Percentiles rank a stretch among this genome's conserved stretches.
phyloP scores from a whole-genome alignment of 495 filamentous ascomycete genomes.

The Aspergillus incahuasiensis region DNA sequence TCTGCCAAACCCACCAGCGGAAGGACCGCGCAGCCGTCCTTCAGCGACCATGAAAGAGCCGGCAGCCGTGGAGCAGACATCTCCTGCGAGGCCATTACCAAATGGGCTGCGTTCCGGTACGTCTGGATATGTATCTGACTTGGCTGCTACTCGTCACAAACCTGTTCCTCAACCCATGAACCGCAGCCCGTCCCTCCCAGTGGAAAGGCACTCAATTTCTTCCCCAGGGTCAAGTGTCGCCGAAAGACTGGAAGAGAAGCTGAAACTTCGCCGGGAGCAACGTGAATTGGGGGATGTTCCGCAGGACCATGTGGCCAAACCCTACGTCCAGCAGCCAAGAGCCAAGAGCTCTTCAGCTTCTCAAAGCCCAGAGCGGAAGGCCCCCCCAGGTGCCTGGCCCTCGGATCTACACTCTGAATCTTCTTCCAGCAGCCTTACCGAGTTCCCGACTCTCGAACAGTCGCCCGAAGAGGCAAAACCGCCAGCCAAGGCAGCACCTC shows the following conservation, averaged over 20 bases:
- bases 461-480: background rate
- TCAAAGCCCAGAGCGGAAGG: background rate
- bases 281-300: slow-evolving; percentile 19
- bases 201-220: slow-evolving; percentile 1
- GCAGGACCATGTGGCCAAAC: slow-evolving; percentile 10
- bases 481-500: background rate
- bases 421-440: background rate
- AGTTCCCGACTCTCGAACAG: background rate
- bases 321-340: background rate
- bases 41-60: slow-evolving; percentile 17
- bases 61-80: slow-evolving; percentile 17
- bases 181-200: background rate
- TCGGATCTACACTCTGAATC: background rate
- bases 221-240: slow-evolving; percentile 26
- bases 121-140: slow-evolving; percentile 28
- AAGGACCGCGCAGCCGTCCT: slow-evolving; percentile 1
- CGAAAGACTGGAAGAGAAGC: slow-evolving; percentile 36
- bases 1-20: background rate
- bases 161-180: background rate
- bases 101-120: background rate
- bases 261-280: slow-evolving; percentile 25
- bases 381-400: background rate
- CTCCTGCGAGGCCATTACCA: background rate
- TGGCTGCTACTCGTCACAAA: slow-evolving; percentile 10
- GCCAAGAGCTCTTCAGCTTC: background rate